Conservation (phyloP, 345 rosid species). For the Moricandia arvensis region DNA sequence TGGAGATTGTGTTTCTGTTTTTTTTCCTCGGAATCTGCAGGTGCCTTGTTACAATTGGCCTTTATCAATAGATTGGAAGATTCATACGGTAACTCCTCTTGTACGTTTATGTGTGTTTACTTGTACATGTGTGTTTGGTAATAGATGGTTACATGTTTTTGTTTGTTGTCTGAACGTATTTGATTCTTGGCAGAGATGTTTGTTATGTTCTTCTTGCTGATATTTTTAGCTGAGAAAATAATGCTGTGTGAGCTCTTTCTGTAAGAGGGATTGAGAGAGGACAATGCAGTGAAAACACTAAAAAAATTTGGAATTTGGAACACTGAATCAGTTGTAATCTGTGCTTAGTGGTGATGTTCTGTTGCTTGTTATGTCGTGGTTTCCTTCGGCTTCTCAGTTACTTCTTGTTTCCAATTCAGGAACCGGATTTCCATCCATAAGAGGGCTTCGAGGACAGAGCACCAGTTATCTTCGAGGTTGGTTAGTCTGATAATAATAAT, state of each 20-base stretch:
- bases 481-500: constrained; percentile 36
- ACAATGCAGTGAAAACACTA: neutral
- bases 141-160: neutral
- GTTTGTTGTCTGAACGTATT: neutral
- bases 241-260: neutral
- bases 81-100: constrained; percentile 53
- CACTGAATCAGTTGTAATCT: neutral
- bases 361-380: neutral
- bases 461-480: constrained; percentile 60
- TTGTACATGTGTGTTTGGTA: neutral
- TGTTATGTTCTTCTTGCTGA: neutral
- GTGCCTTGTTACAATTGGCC: constrained; percentile 83
- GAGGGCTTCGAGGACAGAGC: constrained; percentile 42
- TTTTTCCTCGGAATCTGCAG: constrained; percentile 47
- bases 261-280: neutral
- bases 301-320: neutral
- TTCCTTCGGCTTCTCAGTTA: constrained; percentile 12
- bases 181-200: neutral
- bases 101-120: neutral
- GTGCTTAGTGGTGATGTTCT: neutral
- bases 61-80: constrained; percentile 71
- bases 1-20: constrained; percentile 14
- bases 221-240: neutral
- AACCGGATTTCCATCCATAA: constrained; percentile 41
- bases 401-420: constrained; percentile 37